Evolutionary conservation across 116 monocot genomes (phyloP), one percentile per base, ranked within the genome.

Genomic region (Dioscorea cayenensis): DNA sequence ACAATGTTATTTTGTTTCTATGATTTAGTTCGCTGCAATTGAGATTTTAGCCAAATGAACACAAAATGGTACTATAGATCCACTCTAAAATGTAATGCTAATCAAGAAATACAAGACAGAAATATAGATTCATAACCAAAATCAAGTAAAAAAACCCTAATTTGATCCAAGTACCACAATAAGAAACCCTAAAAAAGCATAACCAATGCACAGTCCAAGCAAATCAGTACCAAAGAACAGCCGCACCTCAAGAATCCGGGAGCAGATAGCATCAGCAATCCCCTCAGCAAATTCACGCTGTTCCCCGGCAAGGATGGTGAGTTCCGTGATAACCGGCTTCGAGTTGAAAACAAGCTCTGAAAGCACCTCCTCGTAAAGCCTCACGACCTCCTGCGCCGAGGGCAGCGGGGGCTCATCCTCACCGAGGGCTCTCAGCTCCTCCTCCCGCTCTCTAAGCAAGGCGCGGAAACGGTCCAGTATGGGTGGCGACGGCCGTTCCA

Each of bases 281-380:
- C 86, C 90, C 60, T 79, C 72, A 16, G 76, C 90, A 66, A 66
- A 59, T 25, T 82, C 71, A 64, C 80, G 60, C 63, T 93, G 86
- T 75, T 97, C 86, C 17, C 88, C 97, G 5, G 93, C 97, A 52
- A 97, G 88, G 65, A 97, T 90, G 19, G 97, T 97, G 51, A 97
- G 90, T 32, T 97, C 97, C 12, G 97, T 92, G 73, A 93, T 97
- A 37, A 93, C 79, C 9, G 97, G 97, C 79, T 97, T 97, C 58
- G 93, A 97, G 72, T 97, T 97, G 70, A 97, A 80, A 21, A 83
- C 81, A 67, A 97, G 93, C 76, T 97, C 97, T 19, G 73, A 28
- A 10, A 97, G 79, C 22, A 92, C 36, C 74, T 81, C 84, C 77
- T 83, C 90, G 49, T 93, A 97, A 7, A 83, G 49, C 17, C 35